Base-by-base conservation (phyloP, 2,329 filamentous ascomycete genomes). In the Diplodia scrobiculata region DNA sequence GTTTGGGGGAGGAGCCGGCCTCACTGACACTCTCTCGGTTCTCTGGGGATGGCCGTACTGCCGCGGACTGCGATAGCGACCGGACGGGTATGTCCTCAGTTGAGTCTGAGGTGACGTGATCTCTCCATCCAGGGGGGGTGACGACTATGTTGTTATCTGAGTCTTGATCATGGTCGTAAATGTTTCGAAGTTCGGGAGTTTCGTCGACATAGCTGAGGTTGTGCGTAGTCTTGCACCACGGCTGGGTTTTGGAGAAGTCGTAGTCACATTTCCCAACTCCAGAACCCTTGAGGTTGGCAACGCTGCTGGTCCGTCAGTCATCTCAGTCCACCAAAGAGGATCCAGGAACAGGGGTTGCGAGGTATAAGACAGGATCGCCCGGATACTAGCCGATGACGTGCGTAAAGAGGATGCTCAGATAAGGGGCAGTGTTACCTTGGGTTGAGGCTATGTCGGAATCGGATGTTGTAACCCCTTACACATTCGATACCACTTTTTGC, bases 201-300 rank as follows among this genome's bases (percentile, higher is more conserved):
- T 74, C 73, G 60, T 75, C 74, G 45, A 75, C 62, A 58, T 74
- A 75, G 11, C 69, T 74, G 27, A 76, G 69, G n/a, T 67, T 71
- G 32, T 69, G 68, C 11, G 69, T 68, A 6, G 72, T 75, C 47
- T 70, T 73, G 34, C 73, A 70, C 74, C 73, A 75, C 25, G 71
- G 71, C 67, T 75, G 72, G 53, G 68, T 69, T 50, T 71, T 69
- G 41, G 70, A 67, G 51, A 75, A 76, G 62, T 74, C 72, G 60
- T 72, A 74, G 4, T 74, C 73, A 41, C 69, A 70, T 67, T 73
- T 74, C 5, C 69, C 68, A 11, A 70, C 54, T n/a, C 71, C 71
- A 32, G 69, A 70, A 17, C 67, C 73, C 55, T 71, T 70, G 51
- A 66, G 14, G 27, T 71, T 73, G 25, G 69, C 68, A 11, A 73